Evolutionary conservation across 352 stramenopile species (phyloP), one percentile per base, ranked within the genome.

Genomic region (Thalassiosira pacifica): DNA sequence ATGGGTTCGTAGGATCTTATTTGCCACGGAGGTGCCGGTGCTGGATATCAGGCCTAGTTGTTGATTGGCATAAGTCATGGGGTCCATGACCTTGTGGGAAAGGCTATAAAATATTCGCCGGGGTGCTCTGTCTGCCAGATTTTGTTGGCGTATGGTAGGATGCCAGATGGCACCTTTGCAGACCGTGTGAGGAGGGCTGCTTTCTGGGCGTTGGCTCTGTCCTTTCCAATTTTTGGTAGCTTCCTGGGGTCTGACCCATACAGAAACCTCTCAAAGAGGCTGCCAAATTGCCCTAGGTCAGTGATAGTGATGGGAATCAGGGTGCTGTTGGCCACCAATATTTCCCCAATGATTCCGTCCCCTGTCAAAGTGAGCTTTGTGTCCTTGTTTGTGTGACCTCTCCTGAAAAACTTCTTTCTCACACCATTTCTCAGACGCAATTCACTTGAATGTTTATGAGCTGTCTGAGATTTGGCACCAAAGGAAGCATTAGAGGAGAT

Each of bases 91-190:
- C 29, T 75, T 75, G 13, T 61, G 63, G 3, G 32, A 61, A 8
- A 13, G 10, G 9, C 66, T 37, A 45, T 63, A 75, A 31, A 55
- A 61, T 42, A 11, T 3, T 63, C 22, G 1, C 31, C 22, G 3
- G 66, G 34, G 40, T 75, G 6, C 40, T 61, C 13, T 31, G 27
- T 63, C 3, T 24, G 19, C 66, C 66, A 75, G 32, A 75, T 61
- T 5, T 37, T 24, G 29, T 75, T 34, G 5, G 34, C 66, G 3
- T 10, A 11, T 55, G 16, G 32, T 8, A 75, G 27, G 66, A 75
- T 37, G 18, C 66, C 40, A 34, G 2, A 16, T 19, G 66, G 66
- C 2, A 75, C 66, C n/a, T 75, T 57, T 57, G 45, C 16, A 5
- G 11, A 26, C 2, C 5, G 11, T 8, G 45, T 16, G 5, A 57